phyloP scores from a whole-genome alignment of 768 basidiomycete species.

The Sporobolomyces roseus region DNA sequence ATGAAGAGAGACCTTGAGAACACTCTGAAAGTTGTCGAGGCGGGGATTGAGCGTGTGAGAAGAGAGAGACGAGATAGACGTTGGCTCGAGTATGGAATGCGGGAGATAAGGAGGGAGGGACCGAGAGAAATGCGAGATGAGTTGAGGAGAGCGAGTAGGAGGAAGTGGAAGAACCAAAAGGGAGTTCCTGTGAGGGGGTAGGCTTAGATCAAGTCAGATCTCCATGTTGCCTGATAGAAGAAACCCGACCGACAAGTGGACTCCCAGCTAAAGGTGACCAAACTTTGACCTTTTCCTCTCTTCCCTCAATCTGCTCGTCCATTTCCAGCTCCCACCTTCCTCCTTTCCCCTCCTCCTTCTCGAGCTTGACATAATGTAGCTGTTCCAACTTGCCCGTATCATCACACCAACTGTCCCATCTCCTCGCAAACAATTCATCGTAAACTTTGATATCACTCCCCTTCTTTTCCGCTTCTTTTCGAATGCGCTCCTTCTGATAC shows the following conservation, averaged over 20 bases:
- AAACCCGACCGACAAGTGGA: conserved; percentile 47
- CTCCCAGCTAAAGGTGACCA: conserved; percentile 25
- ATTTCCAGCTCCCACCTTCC: neutral
- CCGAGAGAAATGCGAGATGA: too few species aligned
- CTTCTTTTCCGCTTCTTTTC: conserved; percentile 57
- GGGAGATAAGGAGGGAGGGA: conserved; percentile 42
- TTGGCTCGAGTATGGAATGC: conserved; percentile 88
- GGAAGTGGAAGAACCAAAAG: too few species aligned
- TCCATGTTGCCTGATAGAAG: conserved; percentile 51
- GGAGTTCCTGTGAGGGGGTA: too few species aligned
- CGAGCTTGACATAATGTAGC: conserved; percentile 66
- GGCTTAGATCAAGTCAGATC: too few species aligned
- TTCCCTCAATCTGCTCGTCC: neutral
- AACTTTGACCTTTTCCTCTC: conserved; percentile 10
- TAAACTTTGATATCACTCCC: conserved; percentile 61
- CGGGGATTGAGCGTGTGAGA: conserved; percentile 48
- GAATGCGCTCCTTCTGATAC: conserved; percentile 66
- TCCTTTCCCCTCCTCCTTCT: conserved; percentile 42
- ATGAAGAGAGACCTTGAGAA: conserved; percentile 73
- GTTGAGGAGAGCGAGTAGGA: too few species aligned
- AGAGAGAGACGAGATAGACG: conserved; percentile 67
- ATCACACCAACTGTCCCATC: conserved; percentile 70
- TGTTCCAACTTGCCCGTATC: conserved; percentile 63
- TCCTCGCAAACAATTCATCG: conserved; percentile 65
- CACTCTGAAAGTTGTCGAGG: conserved; percentile 72